Percentiles rank a stretch among this genome's conserved stretches.
phyloP scores from a whole-genome alignment of 805 yeast genomes.

The Yarrowia deformans region DNA sequence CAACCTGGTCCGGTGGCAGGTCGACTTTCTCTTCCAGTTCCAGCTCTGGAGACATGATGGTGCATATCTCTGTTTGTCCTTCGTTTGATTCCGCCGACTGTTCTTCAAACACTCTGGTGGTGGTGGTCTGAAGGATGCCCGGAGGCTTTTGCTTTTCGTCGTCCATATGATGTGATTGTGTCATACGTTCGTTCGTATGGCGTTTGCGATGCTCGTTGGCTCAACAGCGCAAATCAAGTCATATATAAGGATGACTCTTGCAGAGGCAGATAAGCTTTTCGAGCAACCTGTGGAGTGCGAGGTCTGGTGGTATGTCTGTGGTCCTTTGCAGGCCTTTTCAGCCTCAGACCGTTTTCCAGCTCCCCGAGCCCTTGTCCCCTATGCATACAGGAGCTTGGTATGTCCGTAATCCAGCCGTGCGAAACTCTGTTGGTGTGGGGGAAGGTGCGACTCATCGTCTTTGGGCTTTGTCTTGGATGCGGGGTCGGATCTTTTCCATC shows the following conservation, averaged over 20 bases:
- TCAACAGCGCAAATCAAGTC: background rate
- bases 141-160: slow-evolving; percentile 2
- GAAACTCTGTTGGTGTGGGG: slow-evolving; percentile 37
- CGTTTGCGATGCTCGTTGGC: too few species aligned
- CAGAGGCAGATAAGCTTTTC: slow-evolving; percentile 12
- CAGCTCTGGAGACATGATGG: slow-evolving; percentile 12
- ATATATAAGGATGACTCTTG: slow-evolving; percentile 8
- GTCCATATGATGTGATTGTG: too few species aligned
- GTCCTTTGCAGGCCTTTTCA: too few species aligned
- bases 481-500: slow-evolving; percentile 29
- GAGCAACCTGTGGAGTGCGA: background rate
- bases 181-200: too few species aligned
- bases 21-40: slow-evolving; percentile 6
- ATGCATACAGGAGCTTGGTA: background rate
- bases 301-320: background rate
- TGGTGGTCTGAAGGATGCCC: background rate
- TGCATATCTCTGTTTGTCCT: slow-evolving; percentile 9
- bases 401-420: slow-evolving; percentile 31
- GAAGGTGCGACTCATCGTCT: background rate
- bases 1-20: slow-evolving; percentile 18
- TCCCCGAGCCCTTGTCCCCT: background rate
- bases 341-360: background rate
- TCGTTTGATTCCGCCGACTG: background rate
- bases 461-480: slow-evolving; percentile 3
- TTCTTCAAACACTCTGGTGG: background rate